Conservation (phyloP, 371 early-diverging fungal genomes). For the Batkoa obscura region DNA sequence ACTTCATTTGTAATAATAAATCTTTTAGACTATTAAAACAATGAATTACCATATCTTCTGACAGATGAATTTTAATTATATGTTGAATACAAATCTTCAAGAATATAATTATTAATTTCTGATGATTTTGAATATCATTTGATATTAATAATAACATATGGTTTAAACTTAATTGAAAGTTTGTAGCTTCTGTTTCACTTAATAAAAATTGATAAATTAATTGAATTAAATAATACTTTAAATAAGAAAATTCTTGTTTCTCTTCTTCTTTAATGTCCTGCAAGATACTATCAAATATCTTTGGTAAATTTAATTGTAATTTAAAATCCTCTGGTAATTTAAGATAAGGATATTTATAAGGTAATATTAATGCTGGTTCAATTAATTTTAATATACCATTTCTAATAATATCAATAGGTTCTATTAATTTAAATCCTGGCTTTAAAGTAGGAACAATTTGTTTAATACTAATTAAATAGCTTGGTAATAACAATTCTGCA, state of each 20-base stretch:
- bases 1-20: too few relatives aligned
- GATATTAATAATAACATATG: background rate
- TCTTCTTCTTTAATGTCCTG: background rate
- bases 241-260: background rate
- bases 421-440: background rate
- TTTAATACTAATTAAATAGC: too few relatives aligned
- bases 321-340: background rate
- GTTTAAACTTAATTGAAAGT: background rate
- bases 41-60: too few relatives aligned
- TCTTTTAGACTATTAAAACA: too few relatives aligned
- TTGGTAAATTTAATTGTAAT: background rate
- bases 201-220: background rate
- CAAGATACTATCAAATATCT: background rate
- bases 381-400: background rate
- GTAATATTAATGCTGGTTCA: background rate
- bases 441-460: background rate
- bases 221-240: background rate
- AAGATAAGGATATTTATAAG: background rate
- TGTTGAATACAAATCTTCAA: too few relatives aligned
- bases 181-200: background rate
- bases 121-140: too few relatives aligned
- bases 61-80: too few relatives aligned
- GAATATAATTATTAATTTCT: too few relatives aligned
- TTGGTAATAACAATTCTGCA: too few relatives aligned
- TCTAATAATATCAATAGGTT: background rate